Base-by-base conservation (phyloP, 257 asterid genomes). In the Solanum stenotomum region DNA sequence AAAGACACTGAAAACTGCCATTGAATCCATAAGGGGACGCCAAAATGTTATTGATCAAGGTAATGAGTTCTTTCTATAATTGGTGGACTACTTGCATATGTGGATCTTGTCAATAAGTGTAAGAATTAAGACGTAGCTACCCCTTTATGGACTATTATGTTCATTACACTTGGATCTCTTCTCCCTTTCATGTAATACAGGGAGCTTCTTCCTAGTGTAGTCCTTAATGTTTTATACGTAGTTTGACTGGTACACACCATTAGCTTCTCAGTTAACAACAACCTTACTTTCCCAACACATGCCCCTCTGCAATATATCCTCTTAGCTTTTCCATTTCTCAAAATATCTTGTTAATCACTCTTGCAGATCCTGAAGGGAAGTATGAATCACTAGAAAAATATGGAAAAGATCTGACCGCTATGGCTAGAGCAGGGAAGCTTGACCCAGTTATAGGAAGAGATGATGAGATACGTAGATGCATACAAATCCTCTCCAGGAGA, bases 391-490 rank as follows among this genome's bases (percentile, higher is more conserved):
- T 96, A 42, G 98, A 96, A 90, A 96, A 96, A 90, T 97, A 97
- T 79, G 99, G 99, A 78, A 96, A 97, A 90, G 99, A 97, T 93
- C 92, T 97, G 86, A 97, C 99, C 25, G 97, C 98, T 84, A 95
- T 97, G 99, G 99, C 99, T 65, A 97, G 91, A 93, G 94, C 96
- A 13, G 99, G 99, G 85, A 97, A 97, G 91, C 93, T 97, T 90
- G 99, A 97, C 86, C 99, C 99, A 83, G 99, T 97, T 76, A 97
- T 97, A 89, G 99, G 99, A 90, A 93, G 99, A 89, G 99, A 97
- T 89, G 98, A 97, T 83, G 99, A 97, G 91, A 97, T 97, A 87
- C 96, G 98, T 23, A 93, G 99, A 93, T 97, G 99, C 92, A 97
- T 97, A 87, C 98, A 96, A 91, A 97, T 96, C 88, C 98, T 97